Evolutionary conservation across 2,329 filamentous ascomycete species (phyloP).

Genomic region (Plenodomus tracheiphilus): DNA sequence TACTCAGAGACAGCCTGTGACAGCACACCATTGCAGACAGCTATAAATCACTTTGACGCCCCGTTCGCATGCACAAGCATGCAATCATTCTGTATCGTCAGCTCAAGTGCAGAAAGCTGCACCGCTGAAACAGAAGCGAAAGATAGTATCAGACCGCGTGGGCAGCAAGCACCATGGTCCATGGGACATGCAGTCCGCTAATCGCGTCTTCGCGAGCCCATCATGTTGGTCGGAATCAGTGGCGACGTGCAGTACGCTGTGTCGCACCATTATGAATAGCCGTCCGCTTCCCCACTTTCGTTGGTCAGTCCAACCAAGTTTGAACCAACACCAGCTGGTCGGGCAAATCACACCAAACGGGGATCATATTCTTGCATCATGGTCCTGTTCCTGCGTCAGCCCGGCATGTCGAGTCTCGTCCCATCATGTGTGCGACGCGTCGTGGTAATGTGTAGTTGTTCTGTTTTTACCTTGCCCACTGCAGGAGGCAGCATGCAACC

Average conservation of each 20-base stretch:
- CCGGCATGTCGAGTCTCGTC: constrained; percentile 19
- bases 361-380: constrained; percentile 24
- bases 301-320: constrained; percentile 11
- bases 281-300: constrained; percentile 30
- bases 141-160: constrained; percentile 14
- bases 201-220: constrained; percentile 23
- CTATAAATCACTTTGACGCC: constrained; percentile 15
- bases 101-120: constrained; percentile 5
- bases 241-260: constrained; percentile 30
- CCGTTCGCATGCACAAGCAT: constrained; percentile 17
- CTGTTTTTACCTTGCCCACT: constrained; percentile 10
- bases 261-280: constrained; percentile 41
- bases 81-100: constrained; percentile 7
- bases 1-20: constrained; percentile 16
- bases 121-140: constrained; percentile 31
- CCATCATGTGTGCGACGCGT: constrained; percentile 19
- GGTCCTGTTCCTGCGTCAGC: constrained; percentile 36
- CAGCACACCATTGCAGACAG: constrained; percentile 6
- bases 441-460: constrained; percentile 15
- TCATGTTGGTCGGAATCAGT: constrained; percentile 17
- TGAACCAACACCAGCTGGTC: constrained; percentile 22
- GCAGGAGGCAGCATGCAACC: constrained; percentile 13
- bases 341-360: constrained; percentile 39
- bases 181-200: constrained; percentile 25
- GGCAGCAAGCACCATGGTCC: constrained; percentile 14